Percentiles rank a stretch among this genome's conserved stretches.
Evolutionary conservation across 441 rosid genomes (phyloP).

Genomic region (Populus hybrid): DNA sequence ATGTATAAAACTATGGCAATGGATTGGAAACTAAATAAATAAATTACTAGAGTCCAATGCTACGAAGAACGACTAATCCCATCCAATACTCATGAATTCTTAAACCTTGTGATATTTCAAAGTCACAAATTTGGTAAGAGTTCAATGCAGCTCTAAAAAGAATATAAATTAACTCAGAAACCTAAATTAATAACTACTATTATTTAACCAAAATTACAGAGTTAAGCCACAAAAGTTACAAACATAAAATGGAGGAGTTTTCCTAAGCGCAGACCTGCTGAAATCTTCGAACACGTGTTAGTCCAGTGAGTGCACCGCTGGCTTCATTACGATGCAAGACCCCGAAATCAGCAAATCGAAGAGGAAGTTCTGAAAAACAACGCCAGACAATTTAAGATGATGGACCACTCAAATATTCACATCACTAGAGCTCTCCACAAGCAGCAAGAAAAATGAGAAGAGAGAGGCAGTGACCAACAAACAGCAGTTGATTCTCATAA

Average conservation of each 20-base stretch:
- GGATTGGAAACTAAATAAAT: neutral
- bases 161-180: neutral
- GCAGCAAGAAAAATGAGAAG: neutral
- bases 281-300: slow-evolving; percentile 97
- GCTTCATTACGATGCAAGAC: slow-evolving; percentile 98
- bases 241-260: neutral
- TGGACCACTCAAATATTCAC: neutral
- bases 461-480: neutral
- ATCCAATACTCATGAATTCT: neutral
- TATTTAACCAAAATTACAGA: slow-evolving; percentile 1
- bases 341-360: slow-evolving; percentile 94
- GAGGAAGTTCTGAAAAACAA: slow-evolving; percentile 73
- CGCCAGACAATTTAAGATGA: neutral
- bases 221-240: neutral
- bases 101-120: neutral
- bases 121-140: neutral
- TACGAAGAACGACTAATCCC: neutral
- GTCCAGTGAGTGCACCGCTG: slow-evolving; percentile 96
- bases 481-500: neutral
- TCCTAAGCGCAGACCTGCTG: slow-evolving; percentile 63
- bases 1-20: neutral
- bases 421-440: neutral
- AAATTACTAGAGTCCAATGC: neutral
- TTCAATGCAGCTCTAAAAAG: neutral
- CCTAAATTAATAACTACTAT: neutral